phyloP scores from a whole-genome alignment of 2,329 filamentous ascomycete genomes.

The Cordyceps militaris region DNA sequence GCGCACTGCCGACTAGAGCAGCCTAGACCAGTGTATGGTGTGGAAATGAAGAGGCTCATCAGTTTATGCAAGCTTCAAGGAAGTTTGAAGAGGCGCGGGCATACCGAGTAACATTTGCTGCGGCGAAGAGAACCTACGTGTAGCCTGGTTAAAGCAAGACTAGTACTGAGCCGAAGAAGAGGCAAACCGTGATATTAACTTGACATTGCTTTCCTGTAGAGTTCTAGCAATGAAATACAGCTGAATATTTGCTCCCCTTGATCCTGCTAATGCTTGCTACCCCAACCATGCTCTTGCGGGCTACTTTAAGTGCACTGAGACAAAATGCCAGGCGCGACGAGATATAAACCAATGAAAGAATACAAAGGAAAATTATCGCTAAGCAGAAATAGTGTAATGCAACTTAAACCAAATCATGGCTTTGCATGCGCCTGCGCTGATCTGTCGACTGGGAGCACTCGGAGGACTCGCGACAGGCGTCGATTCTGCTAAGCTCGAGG shows the following conservation, averaged over 20 bases:
- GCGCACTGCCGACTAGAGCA: constrained; percentile 25
- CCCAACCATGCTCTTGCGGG: not conserved
- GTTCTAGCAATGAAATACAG: not conserved
- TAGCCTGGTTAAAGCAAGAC: not conserved
- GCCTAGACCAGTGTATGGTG: constrained; percentile 24
- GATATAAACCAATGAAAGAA: not conserved
- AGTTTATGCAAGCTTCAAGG: constrained; percentile 22
- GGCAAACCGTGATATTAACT: not conserved
- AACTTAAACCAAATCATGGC: not conserved
- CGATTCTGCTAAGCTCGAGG: constrained; percentile 13
- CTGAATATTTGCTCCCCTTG: not conserved
- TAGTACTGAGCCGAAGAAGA: not conserved
- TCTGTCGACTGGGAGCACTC: not conserved
- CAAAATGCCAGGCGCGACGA: not conserved
- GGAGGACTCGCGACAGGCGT: not conserved
- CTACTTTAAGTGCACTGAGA: not conserved
- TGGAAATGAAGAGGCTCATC: constrained; percentile 24
- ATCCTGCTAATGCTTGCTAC: not conserved
- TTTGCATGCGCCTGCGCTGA: not conserved
- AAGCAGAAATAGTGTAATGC: not conserved
- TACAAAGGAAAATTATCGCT: not conserved
- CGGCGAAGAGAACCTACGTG: no score
- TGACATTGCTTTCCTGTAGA: constrained; percentile 9
- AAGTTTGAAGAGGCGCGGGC: constrained; percentile 16
- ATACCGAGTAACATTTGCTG: constrained; percentile 15